These are phyloP conservation scores for Amanita brunnescens DNA, from an alignment of 768 basidiomycete species.

Conservation along the genomic window DNA sequence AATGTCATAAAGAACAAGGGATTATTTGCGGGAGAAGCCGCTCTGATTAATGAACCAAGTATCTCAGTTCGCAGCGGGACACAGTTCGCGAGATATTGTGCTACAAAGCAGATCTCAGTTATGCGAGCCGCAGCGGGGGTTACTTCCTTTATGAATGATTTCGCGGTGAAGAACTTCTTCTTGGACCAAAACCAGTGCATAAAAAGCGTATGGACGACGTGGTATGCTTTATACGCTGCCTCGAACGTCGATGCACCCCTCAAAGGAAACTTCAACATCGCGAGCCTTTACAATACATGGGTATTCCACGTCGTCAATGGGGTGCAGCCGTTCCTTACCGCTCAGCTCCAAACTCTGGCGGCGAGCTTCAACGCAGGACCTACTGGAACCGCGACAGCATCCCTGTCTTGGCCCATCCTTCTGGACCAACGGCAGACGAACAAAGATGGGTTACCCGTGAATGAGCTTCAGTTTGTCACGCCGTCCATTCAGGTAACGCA, in stretches of 20 bases:
- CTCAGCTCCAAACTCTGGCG: not conserved
- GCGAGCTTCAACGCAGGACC: not conserved
- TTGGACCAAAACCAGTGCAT: not conserved
- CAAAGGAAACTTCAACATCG: slow-evolving; percentile 1
- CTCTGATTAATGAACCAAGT: not conserved
- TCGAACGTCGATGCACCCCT: not conserved
- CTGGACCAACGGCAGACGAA: not conserved
- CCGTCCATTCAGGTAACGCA: not conserved
- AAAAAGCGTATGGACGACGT: not conserved
- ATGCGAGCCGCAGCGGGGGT: not conserved
- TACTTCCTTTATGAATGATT: slow-evolving; percentile 1
- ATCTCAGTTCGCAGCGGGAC: not conserved
- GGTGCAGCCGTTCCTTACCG: not conserved
- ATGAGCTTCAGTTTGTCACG: not conserved
- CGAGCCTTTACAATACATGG: not conserved
- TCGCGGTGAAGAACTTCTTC: not conserved
- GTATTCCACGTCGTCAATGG: not conserved
- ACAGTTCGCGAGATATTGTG: not conserved
- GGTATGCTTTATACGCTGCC: slow-evolving; percentile 1
- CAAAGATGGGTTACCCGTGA: not conserved
- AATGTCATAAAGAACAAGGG: not conserved
- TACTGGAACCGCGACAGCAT: not conserved
- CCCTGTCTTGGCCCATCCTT: not conserved
- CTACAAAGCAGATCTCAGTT: not conserved
- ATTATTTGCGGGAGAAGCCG: not conserved